phyloP scores from a whole-genome alignment of 192 early-diverging fungal species.

The Linnemannia zychae region DNA sequence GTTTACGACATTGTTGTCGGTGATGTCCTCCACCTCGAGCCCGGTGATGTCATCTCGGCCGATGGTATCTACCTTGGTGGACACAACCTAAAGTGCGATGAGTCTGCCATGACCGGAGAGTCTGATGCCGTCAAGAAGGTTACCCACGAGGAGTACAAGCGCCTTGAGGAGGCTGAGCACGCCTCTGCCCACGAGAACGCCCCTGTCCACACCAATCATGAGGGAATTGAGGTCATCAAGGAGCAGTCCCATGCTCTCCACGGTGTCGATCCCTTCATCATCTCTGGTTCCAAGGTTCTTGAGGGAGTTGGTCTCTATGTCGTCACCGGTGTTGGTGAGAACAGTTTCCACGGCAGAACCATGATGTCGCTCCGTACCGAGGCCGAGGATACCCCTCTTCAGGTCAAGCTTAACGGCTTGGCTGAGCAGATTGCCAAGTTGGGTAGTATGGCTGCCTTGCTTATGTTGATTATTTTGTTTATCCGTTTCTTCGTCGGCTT shows the following conservation, averaged over 20 bases:
- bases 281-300: conserved; percentile 91
- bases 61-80: conserved; percentile 89
- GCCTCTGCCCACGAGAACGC: conserved; percentile 23
- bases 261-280: conserved; percentile 80
- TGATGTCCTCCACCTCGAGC: conserved; percentile 87
- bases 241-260: conserved; percentile 22
- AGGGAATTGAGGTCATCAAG: conserved; percentile 55
- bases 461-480: conserved; percentile 87
- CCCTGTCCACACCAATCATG: conserved; percentile 41
- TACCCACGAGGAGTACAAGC: conserved; percentile 62
- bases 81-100: conserved; percentile 88
- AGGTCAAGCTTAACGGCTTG: conserved; percentile 87
- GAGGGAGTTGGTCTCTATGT: conserved; percentile 90
- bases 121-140: conserved; percentile 87
- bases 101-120: conserved; percentile 94
- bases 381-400: conserved; percentile 90
- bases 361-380: conserved; percentile 90
- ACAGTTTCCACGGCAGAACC: conserved; percentile 90
- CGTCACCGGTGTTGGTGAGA: conserved; percentile 85
- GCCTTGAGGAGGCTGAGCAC: conserved; percentile 27
- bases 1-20: conserved; percentile 88
- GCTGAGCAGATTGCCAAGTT: conserved; percentile 97
- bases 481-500: conserved; percentile 84
- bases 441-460: conserved; percentile 80
- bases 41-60: conserved; percentile 93